A percentile compares a stretch with the other conserved stretches of the same genome.
phyloP scores from a whole-genome alignment of 345 rosid species.

The Iberis pinnata region DNA sequence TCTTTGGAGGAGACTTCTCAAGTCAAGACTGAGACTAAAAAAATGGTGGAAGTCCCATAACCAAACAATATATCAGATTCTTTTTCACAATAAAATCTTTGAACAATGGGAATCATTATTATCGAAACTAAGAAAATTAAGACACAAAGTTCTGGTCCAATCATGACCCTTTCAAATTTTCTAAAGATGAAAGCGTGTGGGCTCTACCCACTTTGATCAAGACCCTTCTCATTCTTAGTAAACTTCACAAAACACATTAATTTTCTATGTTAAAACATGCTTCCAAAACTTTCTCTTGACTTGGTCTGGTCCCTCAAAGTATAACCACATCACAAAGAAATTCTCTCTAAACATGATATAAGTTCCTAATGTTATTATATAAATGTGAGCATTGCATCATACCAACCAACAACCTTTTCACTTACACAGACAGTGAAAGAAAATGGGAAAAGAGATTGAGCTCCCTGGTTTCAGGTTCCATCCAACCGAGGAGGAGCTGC shows the following conservation, averaged over 20 bases:
- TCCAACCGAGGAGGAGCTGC: slow-evolving; percentile 90
- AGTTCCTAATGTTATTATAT: slow-evolving; percentile 17
- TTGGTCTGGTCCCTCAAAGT: slow-evolving; percentile 18
- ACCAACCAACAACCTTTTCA: slow-evolving; percentile 21
- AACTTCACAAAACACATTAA: slow-evolving; percentile 22
- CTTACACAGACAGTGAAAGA: slow-evolving; percentile 22
- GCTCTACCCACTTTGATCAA: slow-evolving; percentile 29
- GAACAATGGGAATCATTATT: no score
- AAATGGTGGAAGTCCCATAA: slow-evolving; percentile 24
- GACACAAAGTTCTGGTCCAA: slow-evolving; percentile 8
- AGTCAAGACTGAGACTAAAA: slow-evolving; percentile 17
- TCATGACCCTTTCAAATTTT: slow-evolving; percentile 11
- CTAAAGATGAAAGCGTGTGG: slow-evolving; percentile 31
- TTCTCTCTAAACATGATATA: no score
- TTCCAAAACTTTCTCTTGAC: slow-evolving; percentile 18
- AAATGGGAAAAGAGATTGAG: slow-evolving; percentile 36
- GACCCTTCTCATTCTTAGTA: slow-evolving; percentile 8
- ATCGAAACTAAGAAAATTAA: not conserved
- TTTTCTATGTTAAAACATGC: no score
- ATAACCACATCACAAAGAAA: not conserved
- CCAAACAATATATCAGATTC: slow-evolving; percentile 11
- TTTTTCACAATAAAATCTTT: not conserved
- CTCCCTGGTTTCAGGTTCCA: slow-evolving; percentile 95
- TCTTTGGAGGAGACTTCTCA: slow-evolving; percentile 27
- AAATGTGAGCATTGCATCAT: slow-evolving; percentile 14